Evolutionary conservation across 306 rosid genomes (phyloP).

Genomic region (Casuarina glauca): DNA sequence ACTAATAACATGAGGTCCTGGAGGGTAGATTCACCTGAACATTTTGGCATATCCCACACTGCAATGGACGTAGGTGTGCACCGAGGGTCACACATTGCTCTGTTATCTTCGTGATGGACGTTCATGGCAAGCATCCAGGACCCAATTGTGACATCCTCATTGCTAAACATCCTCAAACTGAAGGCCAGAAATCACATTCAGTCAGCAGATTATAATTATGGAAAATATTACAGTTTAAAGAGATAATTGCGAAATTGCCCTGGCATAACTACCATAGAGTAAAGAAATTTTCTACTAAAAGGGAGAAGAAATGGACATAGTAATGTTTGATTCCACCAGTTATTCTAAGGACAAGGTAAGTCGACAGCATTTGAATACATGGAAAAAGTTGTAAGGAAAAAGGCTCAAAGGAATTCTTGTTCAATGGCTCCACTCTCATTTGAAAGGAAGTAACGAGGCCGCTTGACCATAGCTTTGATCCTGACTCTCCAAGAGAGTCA

Average conservation of each 20-base stretch:
- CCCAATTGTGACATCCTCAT: slow-evolving; percentile 36
- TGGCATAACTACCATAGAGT: background rate
- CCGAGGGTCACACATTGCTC: slow-evolving; percentile 30
- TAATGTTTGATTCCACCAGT: background rate
- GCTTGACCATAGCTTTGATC: too few species aligned
- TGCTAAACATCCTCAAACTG: slow-evolving; percentile 42
- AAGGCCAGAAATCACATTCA: slow-evolving; percentile 14
- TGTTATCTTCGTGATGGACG: slow-evolving; percentile 36
- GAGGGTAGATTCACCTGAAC: slow-evolving; percentile 29
- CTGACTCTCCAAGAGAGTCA: too few species aligned
- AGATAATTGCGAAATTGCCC: background rate
- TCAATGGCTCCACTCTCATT: too few species aligned
- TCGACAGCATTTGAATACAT: background rate
- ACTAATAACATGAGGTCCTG: background rate
- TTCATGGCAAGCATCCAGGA: slow-evolving; percentile 46
- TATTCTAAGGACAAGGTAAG: background rate
- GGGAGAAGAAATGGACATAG: background rate
- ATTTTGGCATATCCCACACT: slow-evolving; percentile 44
- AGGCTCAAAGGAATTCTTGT: too few species aligned
- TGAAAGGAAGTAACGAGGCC: too few species aligned
- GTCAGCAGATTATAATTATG: slow-evolving; percentile 5
- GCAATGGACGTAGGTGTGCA: slow-evolving; percentile 36
- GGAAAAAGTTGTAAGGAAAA: too few species aligned
- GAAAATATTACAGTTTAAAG: background rate
- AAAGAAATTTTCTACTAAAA: background rate